Evolutionary conservation across 2,329 filamentous ascomycete species (phyloP), one percentile per base, ranked within the genome.

Genomic region (Penicillium sp.): DNA sequence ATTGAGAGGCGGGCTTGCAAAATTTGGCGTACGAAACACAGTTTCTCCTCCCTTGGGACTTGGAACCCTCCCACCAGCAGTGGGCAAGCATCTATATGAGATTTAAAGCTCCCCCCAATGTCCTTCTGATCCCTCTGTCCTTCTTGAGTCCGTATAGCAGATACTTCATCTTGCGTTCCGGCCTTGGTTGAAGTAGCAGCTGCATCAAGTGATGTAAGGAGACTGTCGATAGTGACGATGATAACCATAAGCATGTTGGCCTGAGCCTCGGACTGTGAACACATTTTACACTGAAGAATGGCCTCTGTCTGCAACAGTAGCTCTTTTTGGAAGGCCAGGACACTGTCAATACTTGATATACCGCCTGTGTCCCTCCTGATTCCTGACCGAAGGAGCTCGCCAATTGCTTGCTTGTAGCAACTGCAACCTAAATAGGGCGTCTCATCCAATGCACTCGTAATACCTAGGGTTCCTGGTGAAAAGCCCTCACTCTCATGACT

Each of bases 181-280:
- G 47, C 43, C 11, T 54, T 58, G 24, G 47, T 44, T 0, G 50
- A 50, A 2, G 47, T 55, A 14, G 44, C 38, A 18, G 57, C 56
- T 3, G 46, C 39, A 38, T 65, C 63, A 1, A 67, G 50, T 2
- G 53, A 51, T 1, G 55, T 57, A 2, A 64, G 46, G 13, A 64
- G 42, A 34, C 56, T 60, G 35, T 67, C 64, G 28, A 66, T 64
- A 1, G 57, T 57, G 34, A 66, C 53, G 11, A 65, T 51, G 4
- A 65, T 52, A 5, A 65, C 40, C 50, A 64, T 66, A 11, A 67
- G 55, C 22, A 65, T 47, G 10, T 62, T 59, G 5, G 54, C 47
- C 35, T 58, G 52, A 3, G 52, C 51, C 11, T 56, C 46, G 10
- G 56, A 56, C 23, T 42, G 55, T 6, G 51, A 59, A 42, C 64